Base-by-base conservation (phyloP, 768 basidiomycete species). In the Hericium coralloides region DNA sequence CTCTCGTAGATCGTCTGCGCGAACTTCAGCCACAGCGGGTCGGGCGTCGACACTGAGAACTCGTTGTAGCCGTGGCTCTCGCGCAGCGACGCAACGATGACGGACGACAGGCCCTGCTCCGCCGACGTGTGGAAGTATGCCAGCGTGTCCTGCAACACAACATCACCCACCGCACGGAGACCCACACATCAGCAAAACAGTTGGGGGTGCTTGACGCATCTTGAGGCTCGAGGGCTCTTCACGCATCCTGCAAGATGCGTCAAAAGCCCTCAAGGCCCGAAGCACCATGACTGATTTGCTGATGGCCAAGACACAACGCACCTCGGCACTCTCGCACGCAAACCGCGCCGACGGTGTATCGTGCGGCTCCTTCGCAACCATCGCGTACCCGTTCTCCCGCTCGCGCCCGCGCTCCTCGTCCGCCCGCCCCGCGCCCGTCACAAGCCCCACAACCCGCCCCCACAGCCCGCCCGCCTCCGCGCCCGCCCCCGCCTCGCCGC, bases 1-100 rank as follows among this genome's bases (percentile, higher is more conserved):
- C 85, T 92, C 73, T 98, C 95, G 70, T 95, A 97, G 52, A 98
- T 93, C 38, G 89, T 95, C 70, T 95, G 94, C 14, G 86, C 84
- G 68, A 98, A 98, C 72, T 97, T 97, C 67, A 94, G 71, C 41
- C 87, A 72, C 9, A 86, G 70, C 0, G 91, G 87, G 65, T 97
- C 93, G 2, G 92, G 84, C 0, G 87, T 74, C 0, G 81, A 79
- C 12, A 98, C 90, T 0, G 89, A 82, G 68, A 98, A 98, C 71
- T 98, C 95, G 73, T 98, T 98, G 69, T 92, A 95, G 2, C 93
- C 93, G 62, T 92, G 82, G 2, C 73, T 74, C 25, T 78, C 78
- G 37, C 84, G 82, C 22, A 95, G 75, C 23, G 75, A 71, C 2
- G 83, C 74, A 38, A 95, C 79, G 53, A 83, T 78, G 17, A 81